Conservation (phyloP, 768 basidiomycete genomes). For the Nevesoporus exiguus region DNA sequence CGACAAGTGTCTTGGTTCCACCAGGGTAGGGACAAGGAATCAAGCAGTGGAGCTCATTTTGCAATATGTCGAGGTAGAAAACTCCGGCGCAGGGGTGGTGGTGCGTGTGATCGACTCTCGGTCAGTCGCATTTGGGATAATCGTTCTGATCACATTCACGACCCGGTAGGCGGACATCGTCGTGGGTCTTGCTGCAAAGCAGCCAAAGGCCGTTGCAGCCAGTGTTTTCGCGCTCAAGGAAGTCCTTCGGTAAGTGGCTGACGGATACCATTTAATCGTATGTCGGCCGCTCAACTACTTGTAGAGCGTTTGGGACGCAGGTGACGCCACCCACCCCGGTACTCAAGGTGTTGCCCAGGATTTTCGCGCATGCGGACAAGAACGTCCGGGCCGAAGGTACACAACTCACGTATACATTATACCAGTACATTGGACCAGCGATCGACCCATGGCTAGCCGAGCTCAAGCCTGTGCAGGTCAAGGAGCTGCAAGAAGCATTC, state of each 20-base stretch:
- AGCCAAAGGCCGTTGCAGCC: constrained; percentile 89
- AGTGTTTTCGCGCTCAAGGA: constrained; percentile 78
- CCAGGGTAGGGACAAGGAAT: constrained; percentile 84
- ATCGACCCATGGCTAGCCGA: constrained; percentile 85
- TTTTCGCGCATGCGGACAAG: constrained; percentile 94
- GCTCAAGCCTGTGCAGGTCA: constrained; percentile 94
- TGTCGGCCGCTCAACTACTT: background rate
- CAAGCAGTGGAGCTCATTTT: constrained; percentile 82
- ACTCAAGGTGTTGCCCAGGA: constrained; percentile 86
- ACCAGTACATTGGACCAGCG: constrained; percentile 81
- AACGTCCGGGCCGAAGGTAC: constrained; percentile 91
- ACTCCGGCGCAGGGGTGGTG: constrained; percentile 80
- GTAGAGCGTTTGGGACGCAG: constrained; percentile 76
- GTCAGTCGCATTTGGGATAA: constrained; percentile 28
- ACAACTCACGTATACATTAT: constrained; percentile 67
- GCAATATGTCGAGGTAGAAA: constrained; percentile 93
- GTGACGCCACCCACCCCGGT: constrained; percentile 71
- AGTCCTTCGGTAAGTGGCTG: constrained; percentile 63
- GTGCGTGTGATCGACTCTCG: constrained; percentile 50
- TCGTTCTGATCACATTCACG: constrained; percentile 26
- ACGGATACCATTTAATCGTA: background rate
- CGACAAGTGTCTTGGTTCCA: constrained; percentile 92
- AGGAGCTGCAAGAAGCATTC: constrained; percentile 91
- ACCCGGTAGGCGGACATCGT: constrained; percentile 64
- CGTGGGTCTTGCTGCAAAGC: constrained; percentile 85